A percentile compares a stretch with the other conserved stretches of the same genome.
phyloP scores from a whole-genome alignment of 176 grass and related monocot genomes.

The Oryza longistaminata region DNA sequence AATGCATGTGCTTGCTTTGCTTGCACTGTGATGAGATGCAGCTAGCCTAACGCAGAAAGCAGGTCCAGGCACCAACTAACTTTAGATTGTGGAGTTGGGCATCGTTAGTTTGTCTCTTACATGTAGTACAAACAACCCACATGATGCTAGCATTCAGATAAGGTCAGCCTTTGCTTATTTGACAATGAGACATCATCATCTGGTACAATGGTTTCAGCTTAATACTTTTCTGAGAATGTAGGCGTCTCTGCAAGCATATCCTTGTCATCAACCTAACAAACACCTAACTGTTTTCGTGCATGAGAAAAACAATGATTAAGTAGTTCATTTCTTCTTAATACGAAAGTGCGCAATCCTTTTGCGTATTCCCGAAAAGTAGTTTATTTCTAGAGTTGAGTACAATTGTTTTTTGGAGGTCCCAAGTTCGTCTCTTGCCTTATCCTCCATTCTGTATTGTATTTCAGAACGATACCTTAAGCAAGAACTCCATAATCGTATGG shows the following conservation, averaged over 20 bases:
- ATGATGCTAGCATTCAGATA: neutral
- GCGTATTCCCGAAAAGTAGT: too few relatives aligned
- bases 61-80: neutral
- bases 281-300: neutral
- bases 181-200: neutral
- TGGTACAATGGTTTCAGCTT: neutral
- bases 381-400: neutral
- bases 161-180: neutral
- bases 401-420: neutral
- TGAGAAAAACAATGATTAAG: neutral
- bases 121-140: neutral
- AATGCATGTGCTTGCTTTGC: neutral
- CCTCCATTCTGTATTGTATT: neutral
- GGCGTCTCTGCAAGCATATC: neutral
- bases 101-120: neutral
- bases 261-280: neutral
- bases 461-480: neutral
- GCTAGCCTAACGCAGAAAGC: neutral
- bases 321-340: neutral
- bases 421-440: neutral
- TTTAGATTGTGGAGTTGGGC: slow-evolving; percentile 2
- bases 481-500: neutral
- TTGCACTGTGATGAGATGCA: neutral
- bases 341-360: too few relatives aligned
- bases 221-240: neutral